A percentile compares a stretch with the other conserved stretches of the same genome.
These are phyloP conservation scores for Cyclostephanos tholiformis DNA, from an alignment of 108 stramenopile species.

Conservation along the genomic window DNA sequence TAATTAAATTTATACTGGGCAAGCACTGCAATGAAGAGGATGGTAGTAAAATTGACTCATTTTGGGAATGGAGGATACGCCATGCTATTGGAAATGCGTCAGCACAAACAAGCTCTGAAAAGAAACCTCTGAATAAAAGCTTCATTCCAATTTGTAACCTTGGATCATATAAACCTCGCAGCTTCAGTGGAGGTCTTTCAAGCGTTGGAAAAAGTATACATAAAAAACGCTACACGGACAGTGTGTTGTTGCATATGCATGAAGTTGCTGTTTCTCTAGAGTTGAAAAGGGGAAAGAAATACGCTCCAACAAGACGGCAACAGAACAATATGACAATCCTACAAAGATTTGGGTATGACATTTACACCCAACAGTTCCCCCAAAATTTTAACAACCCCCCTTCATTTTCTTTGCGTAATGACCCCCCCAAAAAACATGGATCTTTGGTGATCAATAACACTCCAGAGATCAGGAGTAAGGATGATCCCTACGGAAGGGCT, in stretches of 20 bases:
- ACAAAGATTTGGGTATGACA: constrained; percentile 69
- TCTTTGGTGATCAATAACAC: constrained; percentile 42
- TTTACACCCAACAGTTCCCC: constrained; percentile 64
- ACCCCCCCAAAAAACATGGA: constrained; percentile 6
- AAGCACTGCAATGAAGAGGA: constrained; percentile 11
- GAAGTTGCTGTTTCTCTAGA: constrained; percentile 42
- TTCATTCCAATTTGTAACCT: constrained; percentile 32
- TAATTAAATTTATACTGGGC: constrained; percentile 51
- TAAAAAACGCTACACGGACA: constrained; percentile 56
- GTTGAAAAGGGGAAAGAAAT: constrained; percentile 17
- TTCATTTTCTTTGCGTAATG: not conserved
- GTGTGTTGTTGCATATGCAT: constrained; percentile 56
- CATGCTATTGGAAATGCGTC: constrained; percentile 27
- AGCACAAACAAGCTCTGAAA: not conserved
- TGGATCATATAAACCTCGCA: constrained; percentile 64
- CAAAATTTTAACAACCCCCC: constrained; percentile 42
- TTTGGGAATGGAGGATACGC: constrained; percentile 52
- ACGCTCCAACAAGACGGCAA: not conserved
- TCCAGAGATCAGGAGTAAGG: constrained; percentile 51
- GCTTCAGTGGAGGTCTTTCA: constrained; percentile 29
- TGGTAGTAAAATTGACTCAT: constrained; percentile 19
- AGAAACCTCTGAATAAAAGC: not conserved
- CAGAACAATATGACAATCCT: constrained; percentile 39
- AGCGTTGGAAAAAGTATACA: constrained; percentile 61
- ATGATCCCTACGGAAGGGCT: constrained; percentile 67